phyloP scores from a whole-genome alignment of 2,329 filamentous ascomycete species.

The Calonectria fujianensis region DNA sequence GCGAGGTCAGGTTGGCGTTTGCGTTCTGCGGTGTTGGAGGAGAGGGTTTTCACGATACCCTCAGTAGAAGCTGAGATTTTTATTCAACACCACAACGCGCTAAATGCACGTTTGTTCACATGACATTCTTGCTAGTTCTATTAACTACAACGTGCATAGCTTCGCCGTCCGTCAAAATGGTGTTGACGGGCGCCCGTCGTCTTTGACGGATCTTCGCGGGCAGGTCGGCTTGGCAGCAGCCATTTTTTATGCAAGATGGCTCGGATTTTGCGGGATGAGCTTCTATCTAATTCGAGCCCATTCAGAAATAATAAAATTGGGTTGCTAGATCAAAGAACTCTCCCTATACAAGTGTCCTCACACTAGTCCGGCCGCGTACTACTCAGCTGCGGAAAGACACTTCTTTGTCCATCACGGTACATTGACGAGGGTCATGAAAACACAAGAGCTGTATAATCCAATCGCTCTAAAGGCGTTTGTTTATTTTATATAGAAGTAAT shows the following conservation, averaged over 20 bases:
- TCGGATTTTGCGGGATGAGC: background rate
- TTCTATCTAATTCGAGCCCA: background rate
- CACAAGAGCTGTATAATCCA: no score
- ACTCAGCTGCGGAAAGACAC: background rate
- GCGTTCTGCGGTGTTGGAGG: slow-evolving; percentile 17
- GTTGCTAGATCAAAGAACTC: no score
- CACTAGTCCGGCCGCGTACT: background rate
- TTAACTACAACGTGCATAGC: slow-evolving; percentile 10
- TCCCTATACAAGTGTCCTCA: background rate
- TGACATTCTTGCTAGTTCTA: slow-evolving; percentile 5
- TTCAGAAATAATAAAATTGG: background rate
- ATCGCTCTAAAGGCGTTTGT: no score
- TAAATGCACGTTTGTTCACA: slow-evolving; percentile 25
- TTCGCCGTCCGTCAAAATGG: slow-evolving; percentile 30
- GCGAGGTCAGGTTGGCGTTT: slow-evolving; percentile 15
- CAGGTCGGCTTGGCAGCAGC: slow-evolving; percentile 15
- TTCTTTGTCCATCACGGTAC: no score
- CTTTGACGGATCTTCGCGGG: slow-evolving; percentile 25
- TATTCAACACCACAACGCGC: slow-evolving; percentile 27
- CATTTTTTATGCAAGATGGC: background rate
- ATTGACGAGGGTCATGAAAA: background rate
- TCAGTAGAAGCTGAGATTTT: slow-evolving; percentile 9
- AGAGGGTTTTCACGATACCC: slow-evolving; percentile 26
- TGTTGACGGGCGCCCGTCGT: slow-evolving; percentile 31
- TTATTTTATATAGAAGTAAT: background rate